These are phyloP conservation scores for Kondoa subrosea DNA, from an alignment of 768 basidiomycete species.

Conservation along the genomic window DNA sequence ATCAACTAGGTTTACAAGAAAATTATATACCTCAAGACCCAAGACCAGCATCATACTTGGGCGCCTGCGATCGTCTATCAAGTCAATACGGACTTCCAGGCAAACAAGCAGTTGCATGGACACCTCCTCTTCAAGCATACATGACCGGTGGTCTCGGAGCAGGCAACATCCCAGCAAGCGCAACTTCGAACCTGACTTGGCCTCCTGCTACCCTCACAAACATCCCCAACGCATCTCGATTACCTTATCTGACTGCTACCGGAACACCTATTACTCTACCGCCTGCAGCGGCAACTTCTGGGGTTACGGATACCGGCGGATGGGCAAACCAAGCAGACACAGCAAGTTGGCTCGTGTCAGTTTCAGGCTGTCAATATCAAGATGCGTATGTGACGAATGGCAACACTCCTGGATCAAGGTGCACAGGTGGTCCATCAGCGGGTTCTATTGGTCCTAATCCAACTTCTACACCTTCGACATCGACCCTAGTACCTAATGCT, in stretches of 20 bases:
- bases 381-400: background rate
- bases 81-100: conserved; percentile 22
- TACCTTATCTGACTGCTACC: conserved; percentile 33
- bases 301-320: background rate
- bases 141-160: conserved; percentile 65
- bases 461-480: background rate
- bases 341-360: background rate
- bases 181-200: conserved; percentile 22
- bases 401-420: background rate
- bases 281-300: background rate
- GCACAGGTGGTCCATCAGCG: background rate
- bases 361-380: background rate
- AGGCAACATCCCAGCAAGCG: conserved; percentile 40
- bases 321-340: background rate
- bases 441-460: background rate
- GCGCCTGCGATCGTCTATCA: conserved; percentile 47
- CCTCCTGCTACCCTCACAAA: conserved; percentile 23
- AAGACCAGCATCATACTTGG: conserved; percentile 43
- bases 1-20: conserved; percentile 69
- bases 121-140: conserved; percentile 47
- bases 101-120: conserved; percentile 33
- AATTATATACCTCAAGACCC: conserved; percentile 92
- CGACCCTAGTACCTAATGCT: no score
- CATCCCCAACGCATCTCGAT: conserved; percentile 25
- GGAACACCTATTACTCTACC: conserved; percentile 28